Evolutionary conservation across 352 stramenopile genomes (phyloP).

Genomic region (Pythium phragmitis): DNA sequence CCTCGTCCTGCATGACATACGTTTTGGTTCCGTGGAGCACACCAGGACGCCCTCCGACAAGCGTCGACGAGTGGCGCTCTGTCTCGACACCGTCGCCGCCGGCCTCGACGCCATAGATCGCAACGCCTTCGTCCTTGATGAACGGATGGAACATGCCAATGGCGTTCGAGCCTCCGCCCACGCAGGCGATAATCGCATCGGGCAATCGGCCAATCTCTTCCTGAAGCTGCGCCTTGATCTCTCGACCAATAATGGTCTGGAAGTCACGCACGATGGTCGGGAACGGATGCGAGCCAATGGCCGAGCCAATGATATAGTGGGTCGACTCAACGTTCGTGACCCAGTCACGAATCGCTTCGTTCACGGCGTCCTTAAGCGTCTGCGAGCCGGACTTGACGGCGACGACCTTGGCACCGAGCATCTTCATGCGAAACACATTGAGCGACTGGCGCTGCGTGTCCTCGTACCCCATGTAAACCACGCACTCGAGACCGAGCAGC

Average conservation of each 20-base stretch:
- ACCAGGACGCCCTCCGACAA: constrained; percentile 92
- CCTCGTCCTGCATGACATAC: constrained; percentile 96
- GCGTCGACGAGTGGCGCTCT: constrained; percentile 92
- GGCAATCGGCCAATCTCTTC: constrained; percentile 95
- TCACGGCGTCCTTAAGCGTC: constrained; percentile 99
- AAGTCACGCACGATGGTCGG: constrained; percentile 98
- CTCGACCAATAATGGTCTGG: constrained; percentile 94
- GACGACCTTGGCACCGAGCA: constrained; percentile 98
- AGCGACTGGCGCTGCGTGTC: constrained; percentile 97
- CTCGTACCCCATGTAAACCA: constrained; percentile 98
- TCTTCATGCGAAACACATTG: constrained; percentile 99
- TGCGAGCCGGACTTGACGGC: constrained; percentile 94
- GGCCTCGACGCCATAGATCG: constrained; percentile 96
- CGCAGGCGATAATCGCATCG: constrained; percentile 96
- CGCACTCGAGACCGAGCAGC: constrained; percentile 95
- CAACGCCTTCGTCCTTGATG: constrained; percentile 91
- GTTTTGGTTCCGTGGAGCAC: constrained; percentile 98
- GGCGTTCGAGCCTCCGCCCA: constrained; percentile 98
- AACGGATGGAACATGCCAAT: constrained; percentile 99
- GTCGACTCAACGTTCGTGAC: constrained; percentile 98
- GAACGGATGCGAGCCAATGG: constrained; percentile 97
- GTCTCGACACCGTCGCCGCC: constrained; percentile 93
- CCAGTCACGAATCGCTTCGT: constrained; percentile 98
- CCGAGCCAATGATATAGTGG: constrained; percentile 98
- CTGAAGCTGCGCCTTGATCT: constrained; percentile 93